phyloP scores from a whole-genome alignment of 352 stramenopile genomes.

The Phytophthora pluvialis region DNA sequence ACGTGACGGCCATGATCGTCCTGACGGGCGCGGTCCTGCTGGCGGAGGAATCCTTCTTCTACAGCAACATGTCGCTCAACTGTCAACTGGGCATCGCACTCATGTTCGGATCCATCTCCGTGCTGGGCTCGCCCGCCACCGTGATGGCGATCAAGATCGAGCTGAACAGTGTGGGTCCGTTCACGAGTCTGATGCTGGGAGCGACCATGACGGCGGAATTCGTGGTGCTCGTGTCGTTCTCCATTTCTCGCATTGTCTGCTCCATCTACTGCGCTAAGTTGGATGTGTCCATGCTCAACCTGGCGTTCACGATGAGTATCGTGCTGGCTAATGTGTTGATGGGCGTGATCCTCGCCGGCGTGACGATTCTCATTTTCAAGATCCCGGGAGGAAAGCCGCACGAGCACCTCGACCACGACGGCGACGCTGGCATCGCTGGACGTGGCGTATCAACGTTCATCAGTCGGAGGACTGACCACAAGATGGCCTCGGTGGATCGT shows the following conservation, averaged over 20 bases:
- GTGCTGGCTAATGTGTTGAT: slow-evolving; percentile 61
- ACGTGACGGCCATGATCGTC: slow-evolving; percentile 55
- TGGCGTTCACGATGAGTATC: slow-evolving; percentile 62
- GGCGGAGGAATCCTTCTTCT: slow-evolving; percentile 55
- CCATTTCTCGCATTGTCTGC: slow-evolving; percentile 61
- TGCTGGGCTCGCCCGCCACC: slow-evolving; percentile 66
- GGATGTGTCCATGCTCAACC: slow-evolving; percentile 55
- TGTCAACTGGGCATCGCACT: slow-evolving; percentile 68
- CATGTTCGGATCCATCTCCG: slow-evolving; percentile 73
- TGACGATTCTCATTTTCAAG: slow-evolving; percentile 65
- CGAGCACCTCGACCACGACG: slow-evolving; percentile 4
- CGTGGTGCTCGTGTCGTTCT: slow-evolving; percentile 71
- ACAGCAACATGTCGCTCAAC: slow-evolving; percentile 37
- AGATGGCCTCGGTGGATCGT: slow-evolving; percentile 24
- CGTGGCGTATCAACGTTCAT: slow-evolving; percentile 11
- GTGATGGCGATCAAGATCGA: slow-evolving; percentile 84
- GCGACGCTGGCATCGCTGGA: slow-evolving; percentile 2
- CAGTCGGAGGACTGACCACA: slow-evolving; percentile 19
- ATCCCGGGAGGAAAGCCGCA: slow-evolving; percentile 40
- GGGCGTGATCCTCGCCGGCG: slow-evolving; percentile 39
- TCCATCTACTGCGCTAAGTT: slow-evolving; percentile 64
- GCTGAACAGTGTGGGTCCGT: slow-evolving; percentile 69
- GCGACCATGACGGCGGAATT: slow-evolving; percentile 75
- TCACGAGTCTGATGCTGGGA: slow-evolving; percentile 77
- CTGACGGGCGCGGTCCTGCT: slow-evolving; percentile 47